Evolutionary conservation across 2,329 filamentous ascomycete genomes (phyloP), one percentile per base, ranked within the genome.

Genomic region (Diaporthe sp.): DNA sequence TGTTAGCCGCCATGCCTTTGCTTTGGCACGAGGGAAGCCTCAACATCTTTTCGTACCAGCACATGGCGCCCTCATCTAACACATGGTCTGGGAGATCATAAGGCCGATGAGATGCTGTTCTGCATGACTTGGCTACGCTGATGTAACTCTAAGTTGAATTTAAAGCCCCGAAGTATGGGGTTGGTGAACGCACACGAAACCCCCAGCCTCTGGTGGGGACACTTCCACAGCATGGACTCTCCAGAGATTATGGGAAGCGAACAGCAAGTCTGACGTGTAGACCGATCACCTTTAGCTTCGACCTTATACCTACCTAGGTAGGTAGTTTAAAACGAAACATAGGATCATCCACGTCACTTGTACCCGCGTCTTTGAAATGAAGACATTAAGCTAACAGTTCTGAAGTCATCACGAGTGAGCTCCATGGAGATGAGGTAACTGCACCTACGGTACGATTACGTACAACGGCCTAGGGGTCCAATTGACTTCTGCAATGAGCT

Each of bases 391-490:
- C 10, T 1, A 19, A 49, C 46, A 49, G 46, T 8, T 22, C 5
- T 37, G 62, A 67, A 67, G 9, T 4, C 44, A 7, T 13, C 3
- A 7, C 25, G 42, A 51, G 22, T 2, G 12, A 39, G 10, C 13
- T 53, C 15, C 19, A n/a, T 10, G 42, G 28, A 49, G 46, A 68
- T 39, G 57, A 49, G 8, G 31, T n/a, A 44, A 13, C 10, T 1
- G 25, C 4, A 6, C 12, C 8, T 31, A 15, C 46, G 53, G 44
- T 25, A 42, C 46, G 57, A 55, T 65, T 73, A 73, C 71, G 58
- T 73, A 73, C 58, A 73, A 34, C 31, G 60, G 10, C 44, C 13
- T 46, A 49, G 53, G 68, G 68, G 68, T 71, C 51, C 51, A 34
- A 46, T 46, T 34, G 68, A 60, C 68, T 71, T 55, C 44, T 62